Evolutionary conservation across 2,329 filamentous ascomycete species (phyloP).

Genomic region (Fusarium chuoi): DNA sequence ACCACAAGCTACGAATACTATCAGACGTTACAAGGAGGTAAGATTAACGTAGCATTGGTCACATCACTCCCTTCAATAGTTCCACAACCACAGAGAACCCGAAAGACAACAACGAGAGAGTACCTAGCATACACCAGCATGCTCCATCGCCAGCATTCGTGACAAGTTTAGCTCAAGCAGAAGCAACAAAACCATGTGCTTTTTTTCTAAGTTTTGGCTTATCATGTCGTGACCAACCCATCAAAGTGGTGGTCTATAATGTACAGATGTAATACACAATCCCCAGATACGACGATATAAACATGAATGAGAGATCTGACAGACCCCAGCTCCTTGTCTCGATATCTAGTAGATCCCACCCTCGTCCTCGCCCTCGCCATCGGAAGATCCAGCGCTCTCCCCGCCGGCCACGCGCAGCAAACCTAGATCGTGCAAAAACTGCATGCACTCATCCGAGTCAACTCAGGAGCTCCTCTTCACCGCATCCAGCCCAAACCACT

Average conservation of each 20-base stretch:
- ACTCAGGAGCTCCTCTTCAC: conserved; percentile 25
- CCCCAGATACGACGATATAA: not conserved
- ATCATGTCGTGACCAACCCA: not conserved
- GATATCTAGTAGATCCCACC: conserved; percentile 23
- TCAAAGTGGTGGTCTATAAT: conserved; percentile 5
- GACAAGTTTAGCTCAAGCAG: not conserved
- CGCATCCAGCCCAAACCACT: conserved; percentile 16
- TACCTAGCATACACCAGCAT: not conserved
- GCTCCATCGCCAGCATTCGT: not conserved
- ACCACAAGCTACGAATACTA: not conserved
- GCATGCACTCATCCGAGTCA: conserved; percentile 24
- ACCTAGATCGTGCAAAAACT: conserved; percentile 25
- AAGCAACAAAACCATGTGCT: not conserved
- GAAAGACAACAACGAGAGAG: not conserved
- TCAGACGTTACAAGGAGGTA: not conserved
- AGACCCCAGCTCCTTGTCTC: not conserved
- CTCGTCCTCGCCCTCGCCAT: not conserved
- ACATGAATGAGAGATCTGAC: conserved; percentile 3
- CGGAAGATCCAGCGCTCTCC: conserved; percentile 36
- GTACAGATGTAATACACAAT: conserved; percentile 13
- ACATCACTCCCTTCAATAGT: not conserved
- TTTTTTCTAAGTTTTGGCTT: not conserved
- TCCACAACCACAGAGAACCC: not conserved
- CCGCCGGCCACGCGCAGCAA: conserved; percentile 7
- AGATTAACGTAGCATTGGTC: not conserved